These are phyloP conservation scores for Calonectria pseudoreteaudii DNA, from an alignment of 2,329 filamentous ascomycete genomes.

Conservation along the genomic window DNA sequence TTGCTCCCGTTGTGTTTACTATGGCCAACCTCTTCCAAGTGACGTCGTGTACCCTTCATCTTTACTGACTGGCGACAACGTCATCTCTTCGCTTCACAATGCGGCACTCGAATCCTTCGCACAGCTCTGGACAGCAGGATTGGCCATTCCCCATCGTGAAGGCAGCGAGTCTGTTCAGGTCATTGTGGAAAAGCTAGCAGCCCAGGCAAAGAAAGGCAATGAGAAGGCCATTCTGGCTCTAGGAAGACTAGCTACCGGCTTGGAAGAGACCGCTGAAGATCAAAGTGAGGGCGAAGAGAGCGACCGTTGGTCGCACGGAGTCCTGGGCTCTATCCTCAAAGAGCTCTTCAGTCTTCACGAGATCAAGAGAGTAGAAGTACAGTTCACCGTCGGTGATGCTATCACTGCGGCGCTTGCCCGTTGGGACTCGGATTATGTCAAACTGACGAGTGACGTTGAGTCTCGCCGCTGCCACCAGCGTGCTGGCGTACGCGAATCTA, in stretches of 20 bases:
- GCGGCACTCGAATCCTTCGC: slow-evolving; percentile 58
- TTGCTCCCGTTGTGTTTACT: slow-evolving; percentile 58
- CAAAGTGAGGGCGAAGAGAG: slow-evolving; percentile 9
- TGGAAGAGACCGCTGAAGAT: slow-evolving; percentile 53
- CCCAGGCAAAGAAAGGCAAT: slow-evolving; percentile 81
- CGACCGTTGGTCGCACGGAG: slow-evolving; percentile 50
- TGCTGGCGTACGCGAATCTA: slow-evolving; percentile 53
- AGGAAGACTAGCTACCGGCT: slow-evolving; percentile 78
- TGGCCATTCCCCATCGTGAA: slow-evolving; percentile 50
- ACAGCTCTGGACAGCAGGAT: slow-evolving; percentile 60
- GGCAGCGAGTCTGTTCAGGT: slow-evolving; percentile 49
- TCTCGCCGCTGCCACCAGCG: slow-evolving; percentile 50
- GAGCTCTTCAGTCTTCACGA: slow-evolving; percentile 84
- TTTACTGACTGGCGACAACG: slow-evolving; percentile 47
- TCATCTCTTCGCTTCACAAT: slow-evolving; percentile 54
- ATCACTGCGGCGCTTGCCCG: slow-evolving; percentile 81
- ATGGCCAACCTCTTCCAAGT: slow-evolving; percentile 48
- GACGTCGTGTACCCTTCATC: slow-evolving; percentile 45
- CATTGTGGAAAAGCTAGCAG: slow-evolving; percentile 72
- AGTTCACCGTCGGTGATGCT: slow-evolving; percentile 92
- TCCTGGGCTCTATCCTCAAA: slow-evolving; percentile 69
- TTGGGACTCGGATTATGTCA: slow-evolving; percentile 86
- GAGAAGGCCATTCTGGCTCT: slow-evolving; percentile 86
- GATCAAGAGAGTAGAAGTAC: slow-evolving; percentile 85
- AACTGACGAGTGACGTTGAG: slow-evolving; percentile 81